Percentiles rank a stretch among this genome's conserved stretches.
Conservation (phyloP, 305 asterid species). For the Rubia peregrina region DNA sequence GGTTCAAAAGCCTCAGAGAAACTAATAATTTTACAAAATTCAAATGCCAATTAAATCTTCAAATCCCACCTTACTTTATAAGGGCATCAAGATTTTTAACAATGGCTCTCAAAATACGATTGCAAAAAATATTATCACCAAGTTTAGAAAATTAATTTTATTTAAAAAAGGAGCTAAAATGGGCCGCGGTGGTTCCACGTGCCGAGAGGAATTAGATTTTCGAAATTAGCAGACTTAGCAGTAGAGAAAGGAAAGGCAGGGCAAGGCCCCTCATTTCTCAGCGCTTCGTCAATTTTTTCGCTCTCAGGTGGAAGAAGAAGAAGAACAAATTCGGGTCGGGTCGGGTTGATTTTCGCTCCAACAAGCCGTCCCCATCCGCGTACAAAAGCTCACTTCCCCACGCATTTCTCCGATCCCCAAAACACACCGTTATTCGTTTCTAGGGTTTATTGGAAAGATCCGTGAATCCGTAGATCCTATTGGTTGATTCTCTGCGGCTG, state of each 20-base stretch:
- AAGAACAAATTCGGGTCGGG: neutral
- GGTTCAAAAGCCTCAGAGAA: no score
- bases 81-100: neutral
- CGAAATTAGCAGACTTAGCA: neutral
- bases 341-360: neutral
- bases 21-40: neutral
- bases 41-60: neutral
- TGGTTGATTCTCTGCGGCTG: neutral
- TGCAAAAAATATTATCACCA: neutral
- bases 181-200: slow-evolving; percentile 3
- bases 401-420: slow-evolving; percentile 20
- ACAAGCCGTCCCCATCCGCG: neutral
- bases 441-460: slow-evolving; percentile 22
- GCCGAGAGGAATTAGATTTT: slow-evolving; percentile 4
- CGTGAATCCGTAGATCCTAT: slow-evolving; percentile 16
- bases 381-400: slow-evolving; percentile 14
- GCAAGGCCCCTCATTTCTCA: neutral
- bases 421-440: slow-evolving; percentile 8
- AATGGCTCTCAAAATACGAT: neutral
- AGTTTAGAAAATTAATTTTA: neutral
- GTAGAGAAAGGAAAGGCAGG: neutral
- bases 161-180: neutral
- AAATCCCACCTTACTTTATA: neutral
- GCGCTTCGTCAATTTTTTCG: neutral
- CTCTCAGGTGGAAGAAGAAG: neutral